phyloP scores from a whole-genome alignment of 1,284 basidiomycete species.

The Apiotrichum gracile region DNA sequence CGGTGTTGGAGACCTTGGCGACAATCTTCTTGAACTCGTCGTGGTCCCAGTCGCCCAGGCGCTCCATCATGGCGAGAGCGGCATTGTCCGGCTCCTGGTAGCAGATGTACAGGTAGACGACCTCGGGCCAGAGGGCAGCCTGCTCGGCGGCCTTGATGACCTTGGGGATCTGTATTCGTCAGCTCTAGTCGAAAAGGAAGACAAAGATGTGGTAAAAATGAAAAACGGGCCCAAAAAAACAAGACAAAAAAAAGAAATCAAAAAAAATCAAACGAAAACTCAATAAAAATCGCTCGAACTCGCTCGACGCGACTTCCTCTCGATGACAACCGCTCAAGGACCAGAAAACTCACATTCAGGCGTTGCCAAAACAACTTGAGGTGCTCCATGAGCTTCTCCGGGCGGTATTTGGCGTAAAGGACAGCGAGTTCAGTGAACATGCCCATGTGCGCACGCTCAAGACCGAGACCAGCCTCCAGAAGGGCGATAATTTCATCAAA shows the following conservation, averaged over 20 bases:
- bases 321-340: too few species aligned
- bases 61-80: constrained; percentile 52
- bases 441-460: constrained; percentile 87
- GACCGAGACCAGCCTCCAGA: constrained; percentile 87
- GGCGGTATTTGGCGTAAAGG: constrained; percentile 92
- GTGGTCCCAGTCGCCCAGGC: constrained; percentile 96
- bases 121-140: constrained; percentile 98
- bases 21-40: constrained; percentile 94
- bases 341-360: constrained; percentile 67
- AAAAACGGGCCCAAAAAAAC: too few species aligned
- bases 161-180: constrained; percentile 41
- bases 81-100: constrained; percentile 53
- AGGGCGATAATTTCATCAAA: constrained; percentile 91
- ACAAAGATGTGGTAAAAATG: too few species aligned
- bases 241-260: too few species aligned
- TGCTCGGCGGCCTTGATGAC: constrained; percentile 92
- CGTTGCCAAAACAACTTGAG: constrained; percentile 95
- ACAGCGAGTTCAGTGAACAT: constrained; percentile 76
- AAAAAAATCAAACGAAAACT: too few species aligned
- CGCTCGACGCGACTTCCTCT: too few species aligned
- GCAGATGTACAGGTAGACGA: constrained; percentile 96
- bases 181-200: too few species aligned
- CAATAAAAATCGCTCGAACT: too few species aligned
- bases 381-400: constrained; percentile 97
- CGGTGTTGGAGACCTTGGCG: constrained; percentile 92